Conservation (phyloP, 75 land plant species). For the Isoetes taiwanensis region DNA sequence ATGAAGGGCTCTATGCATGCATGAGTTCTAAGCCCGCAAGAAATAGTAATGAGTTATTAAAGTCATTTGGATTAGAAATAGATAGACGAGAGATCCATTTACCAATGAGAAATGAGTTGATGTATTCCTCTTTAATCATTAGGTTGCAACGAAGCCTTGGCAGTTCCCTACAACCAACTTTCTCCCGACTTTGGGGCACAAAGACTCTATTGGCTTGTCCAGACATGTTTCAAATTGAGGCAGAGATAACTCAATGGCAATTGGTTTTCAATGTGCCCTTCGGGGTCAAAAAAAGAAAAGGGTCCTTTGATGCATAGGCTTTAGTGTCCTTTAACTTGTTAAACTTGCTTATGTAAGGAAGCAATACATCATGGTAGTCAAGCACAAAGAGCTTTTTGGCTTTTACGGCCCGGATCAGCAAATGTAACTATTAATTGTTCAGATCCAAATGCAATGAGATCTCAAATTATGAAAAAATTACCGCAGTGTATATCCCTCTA, state of each 20-base stretch:
- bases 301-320: conserved; percentile 37
- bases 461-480: too few relatives aligned
- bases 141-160: conserved; percentile 22
- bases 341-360: conserved; percentile 37
- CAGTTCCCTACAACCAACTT: conserved; percentile 51
- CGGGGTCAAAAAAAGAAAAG: conserved; percentile 23
- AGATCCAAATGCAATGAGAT: too few relatives aligned
- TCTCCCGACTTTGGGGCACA: conserved; percentile 20
- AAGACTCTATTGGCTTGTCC: conserved; percentile 23
- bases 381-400: conserved; percentile 32
- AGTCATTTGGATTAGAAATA: too few relatives aligned
- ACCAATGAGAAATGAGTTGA: conserved; percentile 11
- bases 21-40: conserved; percentile 48
- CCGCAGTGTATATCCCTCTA: conserved; percentile 25
- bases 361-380: conserved; percentile 44
- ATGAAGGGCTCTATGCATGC: conserved; percentile 37
- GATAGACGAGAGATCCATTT: background rate
- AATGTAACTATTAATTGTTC: too few relatives aligned
- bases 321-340: conserved; percentile 19
- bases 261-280: conserved; percentile 29
- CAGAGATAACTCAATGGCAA: conserved; percentile 40
- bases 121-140: conserved; percentile 8
- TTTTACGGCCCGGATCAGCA: conserved; percentile 26
- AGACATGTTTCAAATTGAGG: too few relatives aligned
- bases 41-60: too few relatives aligned